Evolutionary conservation across 139 green algal genomes (phyloP), one percentile per base, ranked within the genome.

Genomic region (Chlamydomonas sp.): DNA sequence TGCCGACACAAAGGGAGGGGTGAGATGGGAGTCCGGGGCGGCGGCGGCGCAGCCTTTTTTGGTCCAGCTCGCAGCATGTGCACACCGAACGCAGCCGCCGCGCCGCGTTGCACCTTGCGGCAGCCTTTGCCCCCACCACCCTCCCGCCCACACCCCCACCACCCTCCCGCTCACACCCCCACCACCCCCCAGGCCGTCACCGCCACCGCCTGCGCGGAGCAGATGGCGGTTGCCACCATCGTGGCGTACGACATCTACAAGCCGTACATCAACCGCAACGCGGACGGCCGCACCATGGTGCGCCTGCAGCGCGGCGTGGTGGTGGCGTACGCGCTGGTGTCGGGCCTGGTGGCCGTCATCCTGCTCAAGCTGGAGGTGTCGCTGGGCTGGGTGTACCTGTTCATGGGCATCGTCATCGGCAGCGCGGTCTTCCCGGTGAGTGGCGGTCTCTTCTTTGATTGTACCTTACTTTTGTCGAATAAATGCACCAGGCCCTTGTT

Each of bases 391-490:
- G 92, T 95, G 61, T 96, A 95, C 80, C 85, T 95, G 9, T 78
- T 18, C 12, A 97, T 97, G 95, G 95, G 95, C 61, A 92, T 97
- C 49, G 88, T 96, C 80, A 97, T 98, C 66, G 95, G 95, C 31
- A 95, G 92, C 57, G 95, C 95, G 12, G 95, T 98, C 15, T 86
- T 94, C 31, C 95, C 95, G 57, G 93, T 97, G 31, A 49, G 31
- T 49, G 31, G 31, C 31, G 31, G 31, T 49, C 31, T 49, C 31
- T 49, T 49, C 31, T 49, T 49, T 49, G 31, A 49, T 49, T 49
- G 31, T 49, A 49, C 31, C 31, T 49, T 49, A 49, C 31, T 49
- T 49, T 49, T 49, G 31, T 49, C 31, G 31, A 49, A 49, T 49
- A 49, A 49, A 49, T 49, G 31, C 31, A 49, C 31, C 31, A 49